Conservation (phyloP, 176 grass and related monocot species). For the Avena eriantha region DNA sequence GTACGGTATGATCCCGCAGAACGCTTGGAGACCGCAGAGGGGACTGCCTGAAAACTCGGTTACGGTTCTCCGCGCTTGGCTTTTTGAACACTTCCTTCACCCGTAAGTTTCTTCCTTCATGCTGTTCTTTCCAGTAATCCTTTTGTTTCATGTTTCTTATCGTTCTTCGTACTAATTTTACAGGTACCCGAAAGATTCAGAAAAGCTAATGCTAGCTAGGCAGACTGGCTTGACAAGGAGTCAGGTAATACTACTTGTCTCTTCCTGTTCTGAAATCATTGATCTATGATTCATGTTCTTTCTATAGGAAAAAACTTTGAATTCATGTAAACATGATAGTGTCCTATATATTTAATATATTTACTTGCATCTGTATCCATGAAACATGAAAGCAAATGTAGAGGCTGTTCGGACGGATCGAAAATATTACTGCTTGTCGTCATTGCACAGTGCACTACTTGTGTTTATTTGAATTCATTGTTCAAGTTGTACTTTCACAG, state of each 20-base stretch:
- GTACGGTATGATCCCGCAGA: slow-evolving; percentile 95
- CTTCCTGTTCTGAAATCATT: not conserved
- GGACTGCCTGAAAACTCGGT: slow-evolving; percentile 94
- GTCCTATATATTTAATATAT: not conserved
- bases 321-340: not conserved
- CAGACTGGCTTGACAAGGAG: slow-evolving; percentile 95
- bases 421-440: not conserved
- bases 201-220: slow-evolving; percentile 94
- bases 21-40: slow-evolving; percentile 94
- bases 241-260: slow-evolving; percentile 61
- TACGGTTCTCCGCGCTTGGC: slow-evolving; percentile 90
- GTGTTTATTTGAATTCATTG: not conserved
- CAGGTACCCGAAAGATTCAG: slow-evolving; percentile 99
- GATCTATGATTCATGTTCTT: not conserved
- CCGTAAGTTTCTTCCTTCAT: slow-evolving; percentile 61
- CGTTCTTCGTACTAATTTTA: slow-evolving; percentile 29
- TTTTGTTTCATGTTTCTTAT: slow-evolving; percentile 28
- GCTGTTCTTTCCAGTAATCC: not conserved
- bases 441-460: not conserved
- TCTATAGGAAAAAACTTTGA: not conserved
- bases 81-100: slow-evolving; percentile 98
- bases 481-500: not conserved
- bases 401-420: not conserved
- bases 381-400: not conserved
- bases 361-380: slow-evolving; percentile 3